Evolutionary conservation across 164 flowering plant species (phyloP).

Genomic region (Tetrastigma voinierianum): DNA sequence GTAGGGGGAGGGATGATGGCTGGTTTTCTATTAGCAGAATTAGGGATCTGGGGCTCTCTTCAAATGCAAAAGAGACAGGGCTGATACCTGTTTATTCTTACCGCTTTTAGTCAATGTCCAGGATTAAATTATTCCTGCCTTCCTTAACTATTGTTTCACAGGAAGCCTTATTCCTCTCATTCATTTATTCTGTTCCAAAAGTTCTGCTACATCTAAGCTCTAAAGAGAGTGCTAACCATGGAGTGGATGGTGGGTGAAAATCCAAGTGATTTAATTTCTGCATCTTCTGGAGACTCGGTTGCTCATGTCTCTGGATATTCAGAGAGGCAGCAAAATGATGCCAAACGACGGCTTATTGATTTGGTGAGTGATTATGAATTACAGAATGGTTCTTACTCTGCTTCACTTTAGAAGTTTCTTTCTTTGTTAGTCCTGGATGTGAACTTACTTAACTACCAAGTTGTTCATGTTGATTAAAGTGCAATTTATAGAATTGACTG

Average conservation of each 20-base stretch:
- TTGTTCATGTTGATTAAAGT: not conserved
- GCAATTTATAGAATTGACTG: constrained; percentile 1
- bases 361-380: constrained; percentile 39
- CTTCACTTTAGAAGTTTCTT: not conserved
- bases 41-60: not conserved
- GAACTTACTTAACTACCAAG: not conserved
- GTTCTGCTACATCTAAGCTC: constrained; percentile 55
- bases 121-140: constrained; percentile 3
- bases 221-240: constrained; percentile 88
- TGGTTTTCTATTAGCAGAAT: not conserved
- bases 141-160: constrained; percentile 22
- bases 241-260: constrained; percentile 96
- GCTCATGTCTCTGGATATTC: constrained; percentile 27
- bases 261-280: constrained; percentile 66
- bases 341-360: constrained; percentile 75
- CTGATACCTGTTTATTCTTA: not conserved
- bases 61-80: not conserved
- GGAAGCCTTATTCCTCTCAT: constrained; percentile 79
- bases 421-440: not conserved
- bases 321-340: constrained; percentile 54
- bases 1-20: not conserved
- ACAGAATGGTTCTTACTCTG: not conserved
- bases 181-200: constrained; percentile 80
- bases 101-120: not conserved
- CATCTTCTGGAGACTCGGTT: constrained; percentile 32